phyloP scores from a whole-genome alignment of 768 basidiomycete genomes.

The Russula virescens region DNA sequence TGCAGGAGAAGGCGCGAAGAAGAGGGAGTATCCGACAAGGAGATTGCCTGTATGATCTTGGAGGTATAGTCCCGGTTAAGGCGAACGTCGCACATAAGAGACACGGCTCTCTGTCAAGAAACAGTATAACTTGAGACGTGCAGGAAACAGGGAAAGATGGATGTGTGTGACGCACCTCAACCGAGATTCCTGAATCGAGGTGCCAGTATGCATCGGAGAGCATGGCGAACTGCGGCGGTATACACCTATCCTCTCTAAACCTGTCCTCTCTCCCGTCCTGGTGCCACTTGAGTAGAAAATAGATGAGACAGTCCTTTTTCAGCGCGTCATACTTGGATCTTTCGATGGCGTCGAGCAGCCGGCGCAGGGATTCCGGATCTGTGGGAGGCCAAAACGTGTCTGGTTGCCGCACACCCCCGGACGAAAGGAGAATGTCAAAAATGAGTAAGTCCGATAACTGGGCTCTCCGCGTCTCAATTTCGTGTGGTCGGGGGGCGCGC shows the following conservation, averaged over 20 bases:
- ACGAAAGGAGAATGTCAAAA: slow-evolving; percentile 65
- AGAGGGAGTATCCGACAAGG: slow-evolving; percentile 39
- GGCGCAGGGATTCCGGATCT: slow-evolving; percentile 46
- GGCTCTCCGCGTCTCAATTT: slow-evolving; percentile 59
- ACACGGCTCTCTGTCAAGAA: slow-evolving; percentile 53
- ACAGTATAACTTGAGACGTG: background rate
- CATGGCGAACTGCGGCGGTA: slow-evolving; percentile 69
- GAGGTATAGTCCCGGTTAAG: slow-evolving; percentile 72
- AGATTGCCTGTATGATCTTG: slow-evolving; percentile 68
- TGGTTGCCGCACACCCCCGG: slow-evolving; percentile 55
- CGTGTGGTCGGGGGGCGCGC: slow-evolving; percentile 44
- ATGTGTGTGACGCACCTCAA: slow-evolving; percentile 45
- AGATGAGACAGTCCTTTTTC: slow-evolving; percentile 76
- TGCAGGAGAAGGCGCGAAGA: slow-evolving; percentile 55
- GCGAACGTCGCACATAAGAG: slow-evolving; percentile 66
- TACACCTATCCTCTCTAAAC: slow-evolving; percentile 50
- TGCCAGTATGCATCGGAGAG: slow-evolving; percentile 85
- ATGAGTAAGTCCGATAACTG: slow-evolving; percentile 58
- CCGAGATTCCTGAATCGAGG: slow-evolving; percentile 62
- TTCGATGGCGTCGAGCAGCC: slow-evolving; percentile 56
- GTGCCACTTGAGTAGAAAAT: slow-evolving; percentile 78
- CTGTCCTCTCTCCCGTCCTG: slow-evolving; percentile 52
- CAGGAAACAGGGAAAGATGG: background rate
- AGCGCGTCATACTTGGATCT: slow-evolving; percentile 60
- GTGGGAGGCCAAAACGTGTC: slow-evolving; percentile 65